Percentiles rank a stretch among this genome's conserved stretches.
phyloP scores from a whole-genome alignment of 345 rosid genomes.

The Citrus australasica region DNA sequence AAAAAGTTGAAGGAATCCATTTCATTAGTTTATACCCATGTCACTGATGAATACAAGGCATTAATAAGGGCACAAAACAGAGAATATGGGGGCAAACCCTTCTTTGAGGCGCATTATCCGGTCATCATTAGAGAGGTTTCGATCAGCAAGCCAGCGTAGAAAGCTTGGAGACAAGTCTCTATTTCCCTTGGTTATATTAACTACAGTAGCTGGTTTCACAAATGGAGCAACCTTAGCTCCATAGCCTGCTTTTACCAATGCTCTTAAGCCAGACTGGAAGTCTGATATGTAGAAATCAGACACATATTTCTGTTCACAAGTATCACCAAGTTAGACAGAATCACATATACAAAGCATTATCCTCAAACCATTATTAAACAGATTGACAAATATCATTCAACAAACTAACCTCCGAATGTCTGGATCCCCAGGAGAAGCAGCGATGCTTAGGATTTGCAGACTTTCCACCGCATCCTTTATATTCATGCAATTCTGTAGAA shows the following conservation, averaged over 20 bases:
- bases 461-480: constrained; percentile 69
- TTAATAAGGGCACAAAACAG: neutral
- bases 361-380: neutral
- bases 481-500: constrained; percentile 76
- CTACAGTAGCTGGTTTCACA: constrained; percentile 65
- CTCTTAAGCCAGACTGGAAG: constrained; percentile 88
- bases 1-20: neutral
- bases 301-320: constrained; percentile 65
- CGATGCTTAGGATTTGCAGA: constrained; percentile 72
- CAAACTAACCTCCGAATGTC: constrained; percentile 74
- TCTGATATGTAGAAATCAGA: constrained; percentile 94
- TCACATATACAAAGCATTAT: neutral
- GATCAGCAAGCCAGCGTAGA: constrained; percentile 74
- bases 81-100: constrained; percentile 50
- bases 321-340: neutral
- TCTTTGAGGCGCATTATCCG: constrained; percentile 81
- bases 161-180: constrained; percentile 73
- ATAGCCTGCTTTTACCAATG: constrained; percentile 85
- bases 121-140: constrained; percentile 62
- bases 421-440: constrained; percentile 85
- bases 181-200: constrained; percentile 55
- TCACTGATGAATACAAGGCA: neutral
- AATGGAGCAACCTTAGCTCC: constrained; percentile 90
- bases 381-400: neutral
- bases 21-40: neutral